phyloP scores from a whole-genome alignment of 2,329 filamentous ascomycete species.

The Diaporthe vaccinii region DNA sequence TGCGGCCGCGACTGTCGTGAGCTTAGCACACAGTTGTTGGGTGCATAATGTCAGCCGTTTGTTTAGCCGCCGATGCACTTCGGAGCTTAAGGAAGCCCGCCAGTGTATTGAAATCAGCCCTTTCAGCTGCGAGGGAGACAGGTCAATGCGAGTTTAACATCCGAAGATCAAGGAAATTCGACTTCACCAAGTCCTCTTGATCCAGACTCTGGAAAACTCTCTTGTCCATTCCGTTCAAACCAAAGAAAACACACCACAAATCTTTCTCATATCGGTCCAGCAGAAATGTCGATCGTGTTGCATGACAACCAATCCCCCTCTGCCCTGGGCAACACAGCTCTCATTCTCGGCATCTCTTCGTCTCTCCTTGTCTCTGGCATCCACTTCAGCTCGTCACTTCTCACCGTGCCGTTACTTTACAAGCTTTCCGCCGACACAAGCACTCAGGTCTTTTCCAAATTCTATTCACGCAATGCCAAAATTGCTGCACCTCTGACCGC shows the following conservation, averaged over 20 bases:
- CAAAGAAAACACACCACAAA: neutral
- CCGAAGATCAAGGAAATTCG: neutral
- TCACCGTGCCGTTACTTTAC: conserved; percentile 11
- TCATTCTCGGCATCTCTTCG: conserved; percentile 24
- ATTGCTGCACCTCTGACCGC: conserved; percentile 11
- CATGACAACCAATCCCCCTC: neutral
- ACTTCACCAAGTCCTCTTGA: too few species aligned
- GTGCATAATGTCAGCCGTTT: neutral
- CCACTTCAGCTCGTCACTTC: conserved; percentile 20
- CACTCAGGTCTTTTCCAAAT: neutral
- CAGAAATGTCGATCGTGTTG: neutral
- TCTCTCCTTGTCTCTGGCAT: conserved; percentile 18
- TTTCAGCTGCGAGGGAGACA: too few species aligned
- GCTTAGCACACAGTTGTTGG: neutral
- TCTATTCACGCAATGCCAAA: conserved; percentile 4
- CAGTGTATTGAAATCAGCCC: neutral
- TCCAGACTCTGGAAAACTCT: too few species aligned
- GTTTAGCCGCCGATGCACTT: neutral
- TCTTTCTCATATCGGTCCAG: neutral
- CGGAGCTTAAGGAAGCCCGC: neutral
- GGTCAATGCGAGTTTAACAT: neutral
- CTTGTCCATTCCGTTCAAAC: neutral
- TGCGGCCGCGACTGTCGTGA: too few species aligned
- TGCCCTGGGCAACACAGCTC: neutral
- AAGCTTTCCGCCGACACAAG: conserved; percentile 8